A percentile compares a stretch with the other conserved stretches of the same genome.
These are phyloP conservation scores for Agaricus blazei DNA, from an alignment of 768 basidiomycete genomes.

Conservation along the genomic window DNA sequence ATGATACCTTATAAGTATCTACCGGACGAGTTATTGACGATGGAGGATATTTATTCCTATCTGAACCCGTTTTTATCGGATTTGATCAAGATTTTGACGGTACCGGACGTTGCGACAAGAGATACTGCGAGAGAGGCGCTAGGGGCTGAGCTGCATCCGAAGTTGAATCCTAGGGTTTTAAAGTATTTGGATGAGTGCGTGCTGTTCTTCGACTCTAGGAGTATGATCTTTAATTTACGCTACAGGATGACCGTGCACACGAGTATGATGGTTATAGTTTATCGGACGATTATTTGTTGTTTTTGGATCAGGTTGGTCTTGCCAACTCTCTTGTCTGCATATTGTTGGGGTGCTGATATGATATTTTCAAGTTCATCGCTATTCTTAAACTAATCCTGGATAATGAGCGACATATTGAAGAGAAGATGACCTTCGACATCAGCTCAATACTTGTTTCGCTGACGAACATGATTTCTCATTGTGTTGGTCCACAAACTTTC, in stretches of 20 bases:
- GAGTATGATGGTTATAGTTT: slow-evolving; percentile 24
- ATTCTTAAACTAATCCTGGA: slow-evolving; percentile 79
- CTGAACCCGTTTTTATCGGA: slow-evolving; percentile 63
- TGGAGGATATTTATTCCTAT: slow-evolving; percentile 51
- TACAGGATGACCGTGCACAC: slow-evolving; percentile 8
- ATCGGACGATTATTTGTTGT: slow-evolving; percentile 39
- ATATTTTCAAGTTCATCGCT: slow-evolving; percentile 52
- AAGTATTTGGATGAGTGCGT: slow-evolving; percentile 72
- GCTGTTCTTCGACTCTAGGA: not conserved
- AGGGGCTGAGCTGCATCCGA: slow-evolving; percentile 71
- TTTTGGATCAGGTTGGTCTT: slow-evolving; percentile 65
- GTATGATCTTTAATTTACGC: slow-evolving; percentile 1
- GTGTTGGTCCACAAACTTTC: slow-evolving; percentile 45
- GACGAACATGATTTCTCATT: slow-evolving; percentile 61
- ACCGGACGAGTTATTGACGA: slow-evolving; percentile 69
- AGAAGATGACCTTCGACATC: slow-evolving; percentile 60
- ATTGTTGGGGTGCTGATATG: not conserved
- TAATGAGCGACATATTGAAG: slow-evolving; percentile 56
- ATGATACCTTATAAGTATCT: slow-evolving; percentile 53
- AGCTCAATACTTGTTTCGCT: slow-evolving; percentile 53
- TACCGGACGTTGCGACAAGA: slow-evolving; percentile 61
- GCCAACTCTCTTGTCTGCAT: not conserved
- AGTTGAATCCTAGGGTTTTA: slow-evolving; percentile 62
- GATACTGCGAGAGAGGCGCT: slow-evolving; percentile 79
- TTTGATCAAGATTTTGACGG: slow-evolving; percentile 63